Evolutionary conservation across 805 yeast genomes (phyloP).

Genomic region (Cyberlindnera lachancei): DNA sequence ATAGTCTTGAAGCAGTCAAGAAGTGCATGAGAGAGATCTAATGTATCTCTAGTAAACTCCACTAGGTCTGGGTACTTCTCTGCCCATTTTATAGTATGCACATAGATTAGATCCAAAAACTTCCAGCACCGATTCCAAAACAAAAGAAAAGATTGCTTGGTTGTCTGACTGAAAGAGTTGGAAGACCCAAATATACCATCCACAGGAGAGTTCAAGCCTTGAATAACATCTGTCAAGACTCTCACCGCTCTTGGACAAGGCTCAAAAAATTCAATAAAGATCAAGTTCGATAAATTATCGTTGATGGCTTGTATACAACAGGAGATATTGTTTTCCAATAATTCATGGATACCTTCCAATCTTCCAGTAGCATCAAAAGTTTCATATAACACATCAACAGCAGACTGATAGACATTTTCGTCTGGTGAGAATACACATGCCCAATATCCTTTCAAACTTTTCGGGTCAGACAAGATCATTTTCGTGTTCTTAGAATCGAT

Average conservation of each 20-base stretch:
- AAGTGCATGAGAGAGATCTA: slow-evolving; percentile 67
- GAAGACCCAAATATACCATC: slow-evolving; percentile 42
- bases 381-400: slow-evolving; percentile 66
- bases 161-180: slow-evolving; percentile 17
- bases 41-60: slow-evolving; percentile 80
- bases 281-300: slow-evolving; percentile 37
- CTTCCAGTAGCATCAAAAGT: slow-evolving; percentile 77
- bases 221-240: slow-evolving; percentile 65
- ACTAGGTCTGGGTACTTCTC: slow-evolving; percentile 47
- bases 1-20: slow-evolving; percentile 57
- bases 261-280: slow-evolving; percentile 45
- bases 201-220: slow-evolving; percentile 58
- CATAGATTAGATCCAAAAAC: slow-evolving; percentile 61
- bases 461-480: slow-evolving; percentile 31
- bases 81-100: slow-evolving; percentile 73
- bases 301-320: slow-evolving; percentile 43
- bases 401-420: slow-evolving; percentile 51
- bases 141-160: slow-evolving; percentile 24
- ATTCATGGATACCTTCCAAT: slow-evolving; percentile 58
- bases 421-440: slow-evolving; percentile 63
- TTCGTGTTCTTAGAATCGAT: slow-evolving; percentile 29
- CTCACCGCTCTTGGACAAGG: slow-evolving; percentile 72
- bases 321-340: slow-evolving; percentile 38
- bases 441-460: slow-evolving; percentile 60
- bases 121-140: slow-evolving; percentile 74